Base-by-base conservation (phyloP, 768 basidiomycete species). In the Boletus subcaerulescens region DNA sequence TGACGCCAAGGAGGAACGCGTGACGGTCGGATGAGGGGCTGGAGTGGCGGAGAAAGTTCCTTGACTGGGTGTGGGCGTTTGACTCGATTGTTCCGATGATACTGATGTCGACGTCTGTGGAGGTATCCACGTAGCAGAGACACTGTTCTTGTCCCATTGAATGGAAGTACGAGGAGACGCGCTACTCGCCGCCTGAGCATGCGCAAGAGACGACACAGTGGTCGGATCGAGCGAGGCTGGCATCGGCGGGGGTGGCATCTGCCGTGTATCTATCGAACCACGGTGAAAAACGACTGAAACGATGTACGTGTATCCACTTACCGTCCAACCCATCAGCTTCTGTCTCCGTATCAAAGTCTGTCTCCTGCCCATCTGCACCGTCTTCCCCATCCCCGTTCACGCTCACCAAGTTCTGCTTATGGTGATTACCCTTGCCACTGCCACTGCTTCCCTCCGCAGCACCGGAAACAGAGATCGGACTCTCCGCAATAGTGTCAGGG, bases 161-260 rank as follows among this genome's bases (percentile, higher is more conserved):
- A 50, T 33, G 22, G 52, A 45, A 2, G 50, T 47, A 11, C 58
- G 64, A 32, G 67, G 67, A 20, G 67, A 68, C n/a, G 35, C 24
- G 4, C 64, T 54, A 33, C 62, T 56, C 12, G 22, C 52, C 4
- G 46, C 47, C 31, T 52, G 61, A 10, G 66, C 58, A 36, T 65
- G 65, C 12, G 46, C 52, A 35, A 71, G 65, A 45, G 72, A 69
- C 18, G 69, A 68, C 31, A 73, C 55, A 5, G 73, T 72, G 31
- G 76, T 75, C 5, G 76, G 73, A 54, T 80, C 75, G 24, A 75
- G 62, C 12, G 73, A 66, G 17, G 76, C 74, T 6, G 80, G 79
- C 64, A 81, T 73, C 1, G 77, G 77, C 20, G 80, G 79, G 7
- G 81, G 81, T 5, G 81, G 80, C 82, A 79, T 77, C 15, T 70